Percentiles rank a stretch among this genome's conserved stretches.
Conservation (phyloP, 306 rosid genomes). For the Canavalia gladiata region DNA sequence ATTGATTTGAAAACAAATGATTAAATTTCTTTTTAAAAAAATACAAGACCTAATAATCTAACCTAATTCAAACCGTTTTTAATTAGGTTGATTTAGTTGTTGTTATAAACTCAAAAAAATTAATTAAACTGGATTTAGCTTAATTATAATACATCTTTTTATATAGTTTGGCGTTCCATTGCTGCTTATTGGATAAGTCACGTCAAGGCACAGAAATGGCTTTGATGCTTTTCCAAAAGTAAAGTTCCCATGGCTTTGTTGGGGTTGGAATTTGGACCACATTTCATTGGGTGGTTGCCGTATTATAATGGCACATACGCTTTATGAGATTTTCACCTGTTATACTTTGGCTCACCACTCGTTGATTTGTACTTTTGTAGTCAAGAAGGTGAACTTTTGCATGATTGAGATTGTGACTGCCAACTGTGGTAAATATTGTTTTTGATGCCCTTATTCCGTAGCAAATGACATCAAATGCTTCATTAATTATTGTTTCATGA, state of each 20-base stretch:
- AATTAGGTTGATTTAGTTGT: too few species aligned
- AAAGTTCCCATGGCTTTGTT: conserved; percentile 43
- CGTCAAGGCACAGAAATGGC: conserved; percentile 26
- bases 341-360: conserved; percentile 11
- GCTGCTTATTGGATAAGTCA: conserved; percentile 35
- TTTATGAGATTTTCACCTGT: conserved; percentile 3
- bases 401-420: conserved; percentile 46
- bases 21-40: too few species aligned
- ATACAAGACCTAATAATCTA: too few species aligned
- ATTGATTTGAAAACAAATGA: too few species aligned
- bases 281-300: conserved; percentile 33
- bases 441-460: background rate
- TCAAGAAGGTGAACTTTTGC: conserved; percentile 30
- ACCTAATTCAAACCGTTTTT: too few species aligned
- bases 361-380: conserved; percentile 14
- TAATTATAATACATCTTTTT: too few species aligned
- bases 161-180: background rate
- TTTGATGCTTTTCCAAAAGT: conserved; percentile 60
- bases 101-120: too few species aligned
- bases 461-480: conserved; percentile 36
- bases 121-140: too few species aligned
- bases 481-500: conserved; percentile 27
- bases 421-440: conserved; percentile 38
- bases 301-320: conserved; percentile 17
- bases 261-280: conserved; percentile 48